Conservation (phyloP, 1,139 yeast genomes). For the Blastobotrys persicus region DNA sequence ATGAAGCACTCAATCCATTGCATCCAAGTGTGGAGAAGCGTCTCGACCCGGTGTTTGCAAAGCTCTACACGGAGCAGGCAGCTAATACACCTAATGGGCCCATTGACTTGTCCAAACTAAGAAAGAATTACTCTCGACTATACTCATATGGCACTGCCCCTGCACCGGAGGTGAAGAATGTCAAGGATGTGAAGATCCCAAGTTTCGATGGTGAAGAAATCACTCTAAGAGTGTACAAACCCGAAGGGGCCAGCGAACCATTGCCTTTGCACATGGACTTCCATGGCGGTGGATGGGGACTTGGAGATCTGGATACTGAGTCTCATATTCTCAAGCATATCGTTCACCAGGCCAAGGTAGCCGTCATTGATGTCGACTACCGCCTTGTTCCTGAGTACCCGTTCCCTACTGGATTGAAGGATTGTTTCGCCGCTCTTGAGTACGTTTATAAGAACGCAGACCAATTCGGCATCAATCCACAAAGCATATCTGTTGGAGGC, state of each 20-base stretch:
- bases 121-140: slow-evolving; percentile 11
- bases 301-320: slow-evolving; percentile 38
- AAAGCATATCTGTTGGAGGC: slow-evolving; percentile 17
- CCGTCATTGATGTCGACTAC: slow-evolving; percentile 41
- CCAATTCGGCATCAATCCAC: slow-evolving; percentile 14
- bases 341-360: slow-evolving; percentile 20
- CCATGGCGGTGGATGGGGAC: slow-evolving; percentile 41
- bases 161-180: slow-evolving; percentile 14
- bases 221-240: slow-evolving; percentile 32
- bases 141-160: slow-evolving; percentile 11
- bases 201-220: slow-evolving; percentile 13
- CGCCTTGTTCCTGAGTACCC: slow-evolving; percentile 50
- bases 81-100: slow-evolving; percentile 8
- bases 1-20: slow-evolving; percentile 4
- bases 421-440: slow-evolving; percentile 42
- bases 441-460: slow-evolving; percentile 16
- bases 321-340: neutral
- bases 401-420: slow-evolving; percentile 51
- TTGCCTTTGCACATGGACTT: slow-evolving; percentile 35
- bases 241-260: slow-evolving; percentile 18
- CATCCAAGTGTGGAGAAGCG: slow-evolving; percentile 7
- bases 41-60: slow-evolving; percentile 16
- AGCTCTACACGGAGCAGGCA: slow-evolving; percentile 14
- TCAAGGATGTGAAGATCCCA: slow-evolving; percentile 10
- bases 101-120: slow-evolving; percentile 9